Evolutionary conservation across 2,329 filamentous ascomycete genomes (phyloP), one percentile per base, ranked within the genome.

Genomic region (Paramyrothecium sp.): DNA sequence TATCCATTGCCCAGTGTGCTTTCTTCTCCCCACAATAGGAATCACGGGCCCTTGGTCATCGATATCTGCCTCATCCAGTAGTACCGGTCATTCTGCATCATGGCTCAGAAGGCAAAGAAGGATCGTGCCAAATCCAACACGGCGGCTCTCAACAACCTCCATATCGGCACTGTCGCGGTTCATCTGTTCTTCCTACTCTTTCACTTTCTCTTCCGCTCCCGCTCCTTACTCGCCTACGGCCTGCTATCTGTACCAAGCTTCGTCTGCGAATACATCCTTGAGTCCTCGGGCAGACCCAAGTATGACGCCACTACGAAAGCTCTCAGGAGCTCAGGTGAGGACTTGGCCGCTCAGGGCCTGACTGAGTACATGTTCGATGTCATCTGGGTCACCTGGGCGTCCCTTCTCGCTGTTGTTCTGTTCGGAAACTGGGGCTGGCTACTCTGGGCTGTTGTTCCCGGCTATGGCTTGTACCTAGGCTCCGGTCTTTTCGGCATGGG

Each of bases 311-410:
- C 78, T 23, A 87, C 85, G 51, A 82, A 81, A 16, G 81, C 88
- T n/a, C 80, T 98, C 60, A 87, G 85, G 71, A 86, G 83, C 33
- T 80, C 91, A 1, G 94, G 95, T 48, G 93, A 98, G 71, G 95
- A 99, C 72, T 84, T 99, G 54, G 87, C 90, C 54, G 91, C 92
- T 11, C 84, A 89, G 34, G 95, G 95, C 4, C 77, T 99, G 78
- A 98, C 94, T 12, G 95, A 97, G 76, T 98, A 96, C 80, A 91
- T 98, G 89, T 99, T 96, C 83, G 95, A 99, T 76, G 85, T 97
- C 53, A 80, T 97, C 54, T 98, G 97, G 85, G 92, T 96, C 78
- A 97, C 92, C 0, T 97, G 93, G 88, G 87, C 85, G 12, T 90
- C 88, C 55, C 78, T 91, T 46, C 75, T 88, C 10, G 73, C 89